Base-by-base conservation (phyloP, 75 land plant species). In the Pseudotsuga menziesii region DNA sequence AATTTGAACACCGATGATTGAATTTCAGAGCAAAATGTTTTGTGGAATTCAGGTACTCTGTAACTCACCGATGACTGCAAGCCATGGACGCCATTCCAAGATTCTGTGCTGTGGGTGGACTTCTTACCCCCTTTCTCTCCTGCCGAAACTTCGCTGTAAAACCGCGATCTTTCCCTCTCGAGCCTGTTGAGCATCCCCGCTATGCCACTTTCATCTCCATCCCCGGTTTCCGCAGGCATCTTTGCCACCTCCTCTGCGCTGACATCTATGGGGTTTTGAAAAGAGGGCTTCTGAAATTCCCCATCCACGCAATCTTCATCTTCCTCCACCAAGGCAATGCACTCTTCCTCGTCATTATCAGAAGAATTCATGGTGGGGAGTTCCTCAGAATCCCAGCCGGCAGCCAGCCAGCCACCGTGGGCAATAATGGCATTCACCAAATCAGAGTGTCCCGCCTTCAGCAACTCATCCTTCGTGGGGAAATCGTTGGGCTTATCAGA, bases 401-500 rank as follows among this genome's bases (percentile, higher is more conserved):
- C 75, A 0, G 86, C 61, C 6, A 90, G 78, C 95, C 95, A 92
- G 1, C 93, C 95, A 7, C 95, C 93, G 41, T 80, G 58, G 36
- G 14, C 41, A 16, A 60, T 17, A 26, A 86, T 84, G 27, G 80
- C 84, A 29, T 78, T 78, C n/a, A 81, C 93, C 77, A 93, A 77
- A 82, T 93, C 95, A 76, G 41, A 39, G 64, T 91, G 79, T 25
- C 95, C 95, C 15, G 88, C 91, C 5, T 64, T 82, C 13, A 93
- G 25, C 69, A 93, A 78, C 79, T 93, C 88, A 52, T 79, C 75
- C 81, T 81, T 90, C 14, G 80, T 87, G 4, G 95, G 95, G 78
- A 93, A 93, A 17, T 44, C 48, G 32, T 74, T 62, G 2, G 93
- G 93, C 4, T 80, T 85, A 58, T 62, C 78, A 2, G 93, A 90